A percentile compares a stretch with the other conserved stretches of the same genome.
These are phyloP conservation scores for Hyaloperonospora brassicae DNA, from an alignment of 352 stramenopile species.

Conservation along the genomic window DNA sequence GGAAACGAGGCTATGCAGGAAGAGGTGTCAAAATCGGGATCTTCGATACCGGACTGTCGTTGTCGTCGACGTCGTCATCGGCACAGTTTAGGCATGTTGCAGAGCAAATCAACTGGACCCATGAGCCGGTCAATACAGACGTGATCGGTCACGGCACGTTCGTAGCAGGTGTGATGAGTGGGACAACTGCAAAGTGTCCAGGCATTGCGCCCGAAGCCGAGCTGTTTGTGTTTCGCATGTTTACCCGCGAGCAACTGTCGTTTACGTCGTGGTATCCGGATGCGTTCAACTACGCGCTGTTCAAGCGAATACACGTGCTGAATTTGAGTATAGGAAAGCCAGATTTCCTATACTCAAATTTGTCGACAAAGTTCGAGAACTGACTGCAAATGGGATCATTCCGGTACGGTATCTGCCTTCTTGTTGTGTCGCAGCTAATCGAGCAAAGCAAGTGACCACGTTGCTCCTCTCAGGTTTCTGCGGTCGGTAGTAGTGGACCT, in stretches of 20 bases:
- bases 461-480: slow-evolving; percentile 40
- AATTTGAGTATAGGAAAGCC: slow-evolving; percentile 83
- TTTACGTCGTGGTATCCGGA: slow-evolving; percentile 89
- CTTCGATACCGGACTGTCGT: slow-evolving; percentile 77
- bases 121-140: slow-evolving; percentile 72
- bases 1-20: slow-evolving; percentile 55
- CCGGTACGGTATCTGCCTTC: slow-evolving; percentile 29
- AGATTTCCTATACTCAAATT: slow-evolving; percentile 85
- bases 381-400: slow-evolving; percentile 69
- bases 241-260: slow-evolving; percentile 76
- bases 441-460: too few species aligned
- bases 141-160: slow-evolving; percentile 79
- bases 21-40: slow-evolving; percentile 75
- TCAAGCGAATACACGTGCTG: slow-evolving; percentile 64
- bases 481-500: slow-evolving; percentile 79
- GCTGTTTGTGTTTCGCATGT: slow-evolving; percentile 80
- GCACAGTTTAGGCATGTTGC: slow-evolving; percentile 53
- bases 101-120: slow-evolving; percentile 81
- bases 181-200: slow-evolving; percentile 48
- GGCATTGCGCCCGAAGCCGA: slow-evolving; percentile 72
- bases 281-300: slow-evolving; percentile 86
- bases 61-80: slow-evolving; percentile 15
- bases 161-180: slow-evolving; percentile 66
- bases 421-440: neutral
- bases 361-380: slow-evolving; percentile 83